Conservation (phyloP, 1,139 yeast genomes). For the Cylindricascospora bacillispora region DNA sequence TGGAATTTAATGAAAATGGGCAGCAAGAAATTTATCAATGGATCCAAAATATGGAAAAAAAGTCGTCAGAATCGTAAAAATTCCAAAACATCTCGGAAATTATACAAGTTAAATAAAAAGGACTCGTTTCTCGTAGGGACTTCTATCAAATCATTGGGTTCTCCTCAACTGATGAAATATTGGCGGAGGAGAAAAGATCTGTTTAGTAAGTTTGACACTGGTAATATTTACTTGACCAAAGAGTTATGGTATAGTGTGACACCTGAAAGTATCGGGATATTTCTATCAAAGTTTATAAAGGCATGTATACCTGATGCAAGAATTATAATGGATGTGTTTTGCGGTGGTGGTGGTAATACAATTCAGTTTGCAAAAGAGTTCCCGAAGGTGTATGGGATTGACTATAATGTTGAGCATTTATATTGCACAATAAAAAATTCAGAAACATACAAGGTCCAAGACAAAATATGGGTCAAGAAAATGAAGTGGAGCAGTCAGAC, state of each 20-base stretch:
- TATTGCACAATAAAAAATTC: conserved; percentile 63
- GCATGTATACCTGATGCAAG: conserved; percentile 38
- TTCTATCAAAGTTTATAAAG: conserved; percentile 45
- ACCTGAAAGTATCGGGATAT: conserved; percentile 62
- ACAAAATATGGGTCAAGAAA: conserved; percentile 34
- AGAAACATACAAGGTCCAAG: conserved; percentile 48
- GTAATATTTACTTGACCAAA: conserved; percentile 59
- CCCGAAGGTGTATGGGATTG: conserved; percentile 52
- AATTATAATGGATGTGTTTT: conserved; percentile 55
- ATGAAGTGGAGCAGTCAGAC: no score
- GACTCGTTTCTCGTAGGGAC: not conserved
- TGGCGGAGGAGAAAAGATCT: conserved; percentile 17
- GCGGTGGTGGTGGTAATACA: conserved; percentile 95
- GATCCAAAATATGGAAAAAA: not conserved
- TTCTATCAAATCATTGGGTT: not conserved
- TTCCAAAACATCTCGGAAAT: not conserved
- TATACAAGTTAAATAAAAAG: not conserved
- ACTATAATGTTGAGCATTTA: conserved; percentile 46
- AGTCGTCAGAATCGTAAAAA: not conserved
- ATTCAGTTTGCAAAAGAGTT: conserved; percentile 64
- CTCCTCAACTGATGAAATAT: conserved; percentile 12
- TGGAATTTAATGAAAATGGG: no score
- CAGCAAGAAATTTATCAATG: no score
- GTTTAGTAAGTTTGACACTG: conserved; percentile 30
- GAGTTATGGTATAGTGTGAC: conserved; percentile 91